Conservation (phyloP, 352 stramenopile genomes). For the Phytophthora fragariaefolia region DNA sequence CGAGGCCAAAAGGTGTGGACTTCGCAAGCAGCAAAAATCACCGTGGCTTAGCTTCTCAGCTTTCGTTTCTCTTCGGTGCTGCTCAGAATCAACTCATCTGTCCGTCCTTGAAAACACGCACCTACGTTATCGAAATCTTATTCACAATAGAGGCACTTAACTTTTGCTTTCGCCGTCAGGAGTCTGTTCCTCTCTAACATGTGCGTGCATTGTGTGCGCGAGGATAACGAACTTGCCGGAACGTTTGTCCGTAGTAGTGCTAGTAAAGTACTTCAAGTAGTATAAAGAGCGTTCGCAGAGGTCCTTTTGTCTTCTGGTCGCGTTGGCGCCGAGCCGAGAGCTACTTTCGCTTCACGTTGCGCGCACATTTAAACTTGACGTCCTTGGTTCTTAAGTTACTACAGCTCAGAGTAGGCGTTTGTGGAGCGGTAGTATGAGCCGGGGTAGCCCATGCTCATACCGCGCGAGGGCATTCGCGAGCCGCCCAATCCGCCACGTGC, state of each 20-base stretch:
- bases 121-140: background rate
- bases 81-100: too few species aligned
- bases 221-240: background rate
- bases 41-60: constrained; percentile 24
- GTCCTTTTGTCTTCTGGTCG: constrained; percentile 17
- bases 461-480: constrained; percentile 37
- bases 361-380: constrained; percentile 22
- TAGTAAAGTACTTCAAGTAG: constrained; percentile 23
- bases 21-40: constrained; percentile 40
- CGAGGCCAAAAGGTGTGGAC: constrained; percentile 61
- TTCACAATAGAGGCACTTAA: constrained; percentile 18
- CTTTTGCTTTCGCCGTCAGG: constrained; percentile 11
- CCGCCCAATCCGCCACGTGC: constrained; percentile 31
- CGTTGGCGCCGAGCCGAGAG: constrained; percentile 13
- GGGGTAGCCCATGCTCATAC: constrained; percentile 56
- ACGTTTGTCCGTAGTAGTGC: constrained; percentile 8
- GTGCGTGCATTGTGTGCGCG: constrained; percentile 11
- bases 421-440: constrained; percentile 60
- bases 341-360: constrained; percentile 32
- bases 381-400: constrained; percentile 39
- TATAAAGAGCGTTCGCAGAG: constrained; percentile 24
- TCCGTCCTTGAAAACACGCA: background rate
- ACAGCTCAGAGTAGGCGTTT: constrained; percentile 64
- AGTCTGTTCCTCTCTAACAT: constrained; percentile 22
- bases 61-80: constrained; percentile 29